Conservation (phyloP, 148 eudicot species). For the Camellia granthamiana region DNA sequence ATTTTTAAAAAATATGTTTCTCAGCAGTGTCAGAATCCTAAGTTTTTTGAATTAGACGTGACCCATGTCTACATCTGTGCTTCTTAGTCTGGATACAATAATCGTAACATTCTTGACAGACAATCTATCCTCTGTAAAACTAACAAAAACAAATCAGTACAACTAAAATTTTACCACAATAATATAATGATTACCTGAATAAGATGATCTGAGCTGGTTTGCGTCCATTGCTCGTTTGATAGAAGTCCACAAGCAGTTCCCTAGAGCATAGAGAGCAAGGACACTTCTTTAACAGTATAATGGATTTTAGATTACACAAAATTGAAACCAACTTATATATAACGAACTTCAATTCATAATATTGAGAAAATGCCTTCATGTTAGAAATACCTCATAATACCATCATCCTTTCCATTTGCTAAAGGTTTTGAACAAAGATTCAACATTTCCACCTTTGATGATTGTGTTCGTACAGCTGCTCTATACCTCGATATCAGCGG, state of each 20-base stretch:
- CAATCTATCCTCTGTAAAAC: neutral
- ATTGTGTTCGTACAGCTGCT: slow-evolving; percentile 78
- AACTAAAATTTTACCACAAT: neutral
- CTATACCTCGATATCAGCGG: slow-evolving; percentile 88
- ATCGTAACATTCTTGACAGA: neutral
- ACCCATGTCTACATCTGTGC: no score
- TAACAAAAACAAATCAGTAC: no score
- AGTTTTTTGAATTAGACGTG: no score
- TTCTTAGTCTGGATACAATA: no score
- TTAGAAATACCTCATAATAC: slow-evolving; percentile 72
- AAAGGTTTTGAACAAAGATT: slow-evolving; percentile 70
- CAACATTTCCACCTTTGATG: slow-evolving; percentile 87
- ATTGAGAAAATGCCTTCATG: neutral
- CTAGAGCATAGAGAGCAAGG: slow-evolving; percentile 35
- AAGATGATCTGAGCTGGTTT: slow-evolving; percentile 82
- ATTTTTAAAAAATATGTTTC: no score
- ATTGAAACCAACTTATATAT: neutral
- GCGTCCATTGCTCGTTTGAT: slow-evolving; percentile 53
- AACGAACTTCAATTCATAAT: neutral
- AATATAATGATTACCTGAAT: slow-evolving; percentile 63
- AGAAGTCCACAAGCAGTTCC: slow-evolving; percentile 78
- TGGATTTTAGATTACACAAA: neutral
- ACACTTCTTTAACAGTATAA: neutral
- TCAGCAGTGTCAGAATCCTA: no score
- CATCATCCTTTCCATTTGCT: slow-evolving; percentile 71